Conservation (phyloP, 129 eudicot species). For the Flaveria bidentis region DNA sequence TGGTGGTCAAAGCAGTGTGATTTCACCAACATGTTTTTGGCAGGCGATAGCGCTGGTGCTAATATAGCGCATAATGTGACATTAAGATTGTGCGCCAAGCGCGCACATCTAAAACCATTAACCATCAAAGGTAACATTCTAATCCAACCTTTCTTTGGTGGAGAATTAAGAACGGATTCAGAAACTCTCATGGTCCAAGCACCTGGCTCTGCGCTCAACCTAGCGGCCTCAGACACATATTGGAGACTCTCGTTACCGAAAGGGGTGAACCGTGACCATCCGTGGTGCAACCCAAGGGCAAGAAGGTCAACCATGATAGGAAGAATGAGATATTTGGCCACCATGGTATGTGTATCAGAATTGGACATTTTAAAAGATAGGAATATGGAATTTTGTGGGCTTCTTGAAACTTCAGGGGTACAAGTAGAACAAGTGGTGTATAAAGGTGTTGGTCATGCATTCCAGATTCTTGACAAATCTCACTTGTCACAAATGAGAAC, state of each 20-base stretch:
- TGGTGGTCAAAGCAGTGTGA: constrained; percentile 59
- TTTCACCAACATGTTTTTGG: constrained; percentile 52
- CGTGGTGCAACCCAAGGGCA: constrained; percentile 73
- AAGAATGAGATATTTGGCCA: constrained; percentile 16
- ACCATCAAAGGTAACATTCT: constrained; percentile 59
- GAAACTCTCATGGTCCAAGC: constrained; percentile 51
- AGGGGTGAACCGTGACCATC: constrained; percentile 72
- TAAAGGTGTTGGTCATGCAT: constrained; percentile 87
- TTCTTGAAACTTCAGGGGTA: constrained; percentile 47
- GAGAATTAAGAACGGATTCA: constrained; percentile 67
- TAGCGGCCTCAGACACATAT: constrained; percentile 65
- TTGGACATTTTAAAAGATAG: constrained; percentile 74
- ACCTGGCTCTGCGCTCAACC: constrained; percentile 49
- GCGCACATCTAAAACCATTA: constrained; percentile 30
- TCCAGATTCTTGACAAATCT: constrained; percentile 72
- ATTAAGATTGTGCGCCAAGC: constrained; percentile 20
- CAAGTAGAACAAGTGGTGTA: constrained; percentile 55
- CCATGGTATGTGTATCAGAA: constrained; percentile 65
- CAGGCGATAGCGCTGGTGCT: constrained; percentile 90
- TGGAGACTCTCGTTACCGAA: constrained; percentile 79
- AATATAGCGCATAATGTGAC: constrained; percentile 59
- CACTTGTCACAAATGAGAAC: constrained; percentile 43
- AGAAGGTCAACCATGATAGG: constrained; percentile 36
- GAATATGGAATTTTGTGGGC: constrained; percentile 62
- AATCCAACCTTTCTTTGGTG: constrained; percentile 86